Evolutionary conservation across 257 asterid genomes (phyloP).

Genomic region (Haberlea rhodopensis): DNA sequence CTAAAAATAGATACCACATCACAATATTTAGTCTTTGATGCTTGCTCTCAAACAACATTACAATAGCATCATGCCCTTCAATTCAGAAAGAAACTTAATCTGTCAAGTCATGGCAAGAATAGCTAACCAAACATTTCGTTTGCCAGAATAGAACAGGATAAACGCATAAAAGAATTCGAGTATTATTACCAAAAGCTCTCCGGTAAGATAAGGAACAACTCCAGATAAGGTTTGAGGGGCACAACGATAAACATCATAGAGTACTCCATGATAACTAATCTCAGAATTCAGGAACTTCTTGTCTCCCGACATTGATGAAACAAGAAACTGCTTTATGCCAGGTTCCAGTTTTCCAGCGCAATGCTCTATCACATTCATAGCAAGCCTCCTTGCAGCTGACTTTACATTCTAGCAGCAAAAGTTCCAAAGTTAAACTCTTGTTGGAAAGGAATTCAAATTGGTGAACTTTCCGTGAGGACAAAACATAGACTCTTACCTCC

Average conservation of each 20-base stretch:
- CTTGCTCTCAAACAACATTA: slow-evolving; percentile 9
- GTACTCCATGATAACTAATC: slow-evolving; percentile 65
- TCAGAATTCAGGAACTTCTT: slow-evolving; percentile 51
- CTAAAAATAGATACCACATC: slow-evolving; percentile 12
- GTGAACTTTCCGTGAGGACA: slow-evolving; percentile 18
- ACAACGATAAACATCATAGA: slow-evolving; percentile 69
- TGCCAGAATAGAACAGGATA: slow-evolving; percentile 4
- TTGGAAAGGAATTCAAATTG: slow-evolving; percentile 8
- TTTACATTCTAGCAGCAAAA: slow-evolving; percentile 54
- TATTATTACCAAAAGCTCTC: slow-evolving; percentile 84
- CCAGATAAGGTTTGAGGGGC: slow-evolving; percentile 87
- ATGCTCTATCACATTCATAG: slow-evolving; percentile 68
- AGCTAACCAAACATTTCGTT: background rate
- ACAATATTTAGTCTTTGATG: slow-evolving; percentile 20
- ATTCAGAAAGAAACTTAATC: slow-evolving; percentile 17
- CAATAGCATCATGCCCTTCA: slow-evolving; percentile 4
- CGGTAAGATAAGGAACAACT: slow-evolving; percentile 87
- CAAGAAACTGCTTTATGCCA: slow-evolving; percentile 74
- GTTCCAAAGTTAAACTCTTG: slow-evolving; percentile 21
- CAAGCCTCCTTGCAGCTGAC: slow-evolving; percentile 75
- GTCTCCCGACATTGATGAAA: slow-evolving; percentile 90
- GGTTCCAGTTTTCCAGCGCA: slow-evolving; percentile 89
- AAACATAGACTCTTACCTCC: slow-evolving; percentile 43
- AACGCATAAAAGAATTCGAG: slow-evolving; percentile 27
- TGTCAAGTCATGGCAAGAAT: slow-evolving; percentile 12